Conservation (phyloP, 371 early-diverging fungal genomes). For the Dichotomocladium elegans region DNA sequence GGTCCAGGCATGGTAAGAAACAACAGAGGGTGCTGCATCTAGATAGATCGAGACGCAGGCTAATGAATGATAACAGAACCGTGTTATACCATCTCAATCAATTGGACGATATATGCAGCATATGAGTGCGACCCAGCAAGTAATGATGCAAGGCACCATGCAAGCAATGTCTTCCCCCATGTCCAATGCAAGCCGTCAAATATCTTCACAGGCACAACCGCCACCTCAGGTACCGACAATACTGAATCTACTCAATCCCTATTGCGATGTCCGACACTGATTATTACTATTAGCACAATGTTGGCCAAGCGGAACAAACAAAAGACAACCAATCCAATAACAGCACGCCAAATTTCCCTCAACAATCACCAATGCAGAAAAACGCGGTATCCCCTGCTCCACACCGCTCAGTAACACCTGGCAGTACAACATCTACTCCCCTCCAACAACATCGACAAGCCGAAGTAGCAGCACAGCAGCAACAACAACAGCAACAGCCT, state of each 20-base stretch:
- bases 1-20: constrained; percentile 22
- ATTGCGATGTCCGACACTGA: neutral
- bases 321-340: neutral
- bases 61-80: constrained; percentile 5
- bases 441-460: constrained; percentile 30
- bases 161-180: constrained; percentile 12
- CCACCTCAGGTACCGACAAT: constrained; percentile 16
- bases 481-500: neutral
- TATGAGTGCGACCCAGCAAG: constrained; percentile 13
- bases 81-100: constrained; percentile 39
- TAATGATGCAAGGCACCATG: constrained; percentile 14
- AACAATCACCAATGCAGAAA: constrained; percentile 27
- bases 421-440: constrained; percentile 33
- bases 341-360: constrained; percentile 9
- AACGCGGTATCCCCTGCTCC: constrained; percentile 24
- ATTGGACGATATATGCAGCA: constrained; percentile 32
- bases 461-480: constrained; percentile 3
- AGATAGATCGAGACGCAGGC: neutral
- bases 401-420: constrained; percentile 29
- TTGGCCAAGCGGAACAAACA: neutral
- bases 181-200: constrained; percentile 17
- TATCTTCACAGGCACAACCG: constrained; percentile 16
- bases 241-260: neutral
- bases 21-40: neutral
- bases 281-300: too few species aligned